Evolutionary conservation across 2,329 filamentous ascomycete species (phyloP), one percentile per base, ranked within the genome.

Genomic region (Huntiella abstrusa): DNA sequence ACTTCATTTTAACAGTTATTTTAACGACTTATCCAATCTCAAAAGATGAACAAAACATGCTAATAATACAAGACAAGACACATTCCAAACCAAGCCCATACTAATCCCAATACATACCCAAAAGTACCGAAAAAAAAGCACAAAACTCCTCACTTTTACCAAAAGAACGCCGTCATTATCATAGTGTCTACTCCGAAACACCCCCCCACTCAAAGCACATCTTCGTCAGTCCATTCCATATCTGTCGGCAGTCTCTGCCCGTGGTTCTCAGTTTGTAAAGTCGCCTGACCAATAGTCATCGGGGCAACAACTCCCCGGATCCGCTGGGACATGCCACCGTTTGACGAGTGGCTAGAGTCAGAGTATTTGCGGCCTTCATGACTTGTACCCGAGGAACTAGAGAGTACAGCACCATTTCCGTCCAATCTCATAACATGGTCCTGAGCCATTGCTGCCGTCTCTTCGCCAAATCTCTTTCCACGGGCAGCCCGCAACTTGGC

Each of bases 401-500:
- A 28, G 2, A 8, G 22, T 28, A 28, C 22, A 28, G 22, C 22
- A 28, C 22, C 22, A 3, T 28, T 28, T 28, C 22, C 34, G 13
- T 43, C 32, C 17, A 12, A 19, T 33, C 35, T 16, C 13, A 42
- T 13, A 4, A 8, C 17, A 16, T 28, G 6, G 59, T 56, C n/a
- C 58, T 57, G 51, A 66, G 28, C 22, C 47, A 40, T 22, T 41
- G 38, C 12, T 3, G 19, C 39, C 8, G 7, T 46, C 35, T 60
- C 41, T 74, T 72, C 10, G 68, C 67, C 16, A 19, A 33, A 42
- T 16, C 39, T 19, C 34, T 46, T 46, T n/a, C 48, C 58, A 33
- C 75, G 72, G 4, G 78, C 70, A 32, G 78, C 77, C 48, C 80
- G 73, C 46, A 87, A 65, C 60, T 83, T 85, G 52, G 83, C 80